Evolutionary conservation across 2,329 filamentous ascomycete species (phyloP).

Genomic region (Stagonosporopsis rhizophila): DNA sequence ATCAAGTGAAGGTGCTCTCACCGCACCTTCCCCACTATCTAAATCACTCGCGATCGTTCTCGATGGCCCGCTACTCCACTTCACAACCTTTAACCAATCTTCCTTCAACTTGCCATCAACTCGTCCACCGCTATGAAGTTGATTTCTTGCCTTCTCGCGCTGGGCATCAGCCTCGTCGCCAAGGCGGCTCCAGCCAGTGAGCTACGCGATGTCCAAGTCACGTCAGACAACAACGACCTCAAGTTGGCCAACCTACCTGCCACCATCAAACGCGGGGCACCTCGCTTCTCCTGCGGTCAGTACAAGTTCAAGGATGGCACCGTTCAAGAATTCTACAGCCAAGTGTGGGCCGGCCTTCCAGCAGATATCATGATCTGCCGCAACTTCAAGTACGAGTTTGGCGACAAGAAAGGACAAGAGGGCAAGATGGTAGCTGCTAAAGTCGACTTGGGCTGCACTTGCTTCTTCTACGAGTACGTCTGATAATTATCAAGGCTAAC

Average conservation of each 20-base stretch:
- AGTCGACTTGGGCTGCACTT: slow-evolving; percentile 12
- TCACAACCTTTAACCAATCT: not conserved
- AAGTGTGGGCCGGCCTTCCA: slow-evolving; percentile 13
- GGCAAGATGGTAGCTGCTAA: slow-evolving; percentile 16
- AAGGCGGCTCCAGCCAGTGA: not conserved
- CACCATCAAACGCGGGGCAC: not conserved
- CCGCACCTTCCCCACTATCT: not conserved
- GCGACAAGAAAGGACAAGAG: slow-evolving; percentile 8
- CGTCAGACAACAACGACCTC: too few species aligned
- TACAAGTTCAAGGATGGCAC: slow-evolving; percentile 18
- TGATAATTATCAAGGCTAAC: too few species aligned
- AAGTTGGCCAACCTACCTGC: not conserved
- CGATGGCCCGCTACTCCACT: too few species aligned
- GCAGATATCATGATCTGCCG: slow-evolving; percentile 8
- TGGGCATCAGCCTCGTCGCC: not conserved
- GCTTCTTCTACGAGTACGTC: slow-evolving; percentile 15
- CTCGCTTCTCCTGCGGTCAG: slow-evolving; percentile 13
- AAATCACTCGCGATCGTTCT: not conserved
- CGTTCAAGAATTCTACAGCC: slow-evolving; percentile 14
- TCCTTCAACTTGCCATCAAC: not conserved
- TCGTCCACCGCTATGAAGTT: not conserved
- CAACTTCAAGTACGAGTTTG: slow-evolving; percentile 14
- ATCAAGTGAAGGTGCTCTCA: not conserved
- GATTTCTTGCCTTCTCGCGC: not conserved
- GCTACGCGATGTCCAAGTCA: not conserved